Evolutionary conservation across 805 yeast genomes (phyloP).

Genomic region (Kuraishia hungarica): DNA sequence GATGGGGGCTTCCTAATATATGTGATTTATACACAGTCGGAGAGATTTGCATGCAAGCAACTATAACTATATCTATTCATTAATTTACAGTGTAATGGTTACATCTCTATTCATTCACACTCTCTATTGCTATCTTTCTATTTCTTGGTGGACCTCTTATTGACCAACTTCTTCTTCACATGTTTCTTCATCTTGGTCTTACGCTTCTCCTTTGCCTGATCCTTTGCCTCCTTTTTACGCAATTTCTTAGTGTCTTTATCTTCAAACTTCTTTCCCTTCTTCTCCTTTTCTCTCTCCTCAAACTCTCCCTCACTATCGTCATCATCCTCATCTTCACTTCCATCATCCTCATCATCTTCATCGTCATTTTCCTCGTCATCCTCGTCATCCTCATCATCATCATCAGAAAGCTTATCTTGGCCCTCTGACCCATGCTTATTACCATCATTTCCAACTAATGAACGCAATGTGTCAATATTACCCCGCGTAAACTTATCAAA

Average conservation of each 20-base stretch:
- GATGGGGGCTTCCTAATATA: no score
- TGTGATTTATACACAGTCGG: no score
- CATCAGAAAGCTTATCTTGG: constrained; percentile 22
- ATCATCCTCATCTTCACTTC: constrained; percentile 19
- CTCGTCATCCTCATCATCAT: constrained; percentile 18
- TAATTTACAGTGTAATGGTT: no score
- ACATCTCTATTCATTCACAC: no score
- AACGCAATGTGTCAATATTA: constrained; percentile 68
- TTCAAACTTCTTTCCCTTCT: constrained; percentile 69
- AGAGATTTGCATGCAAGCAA: no score
- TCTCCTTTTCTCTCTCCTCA: constrained; percentile 29
- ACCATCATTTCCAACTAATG: constrained; percentile 39
- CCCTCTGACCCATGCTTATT: constrained; percentile 1
- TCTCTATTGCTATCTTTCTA: background rate
- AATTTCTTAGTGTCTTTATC: constrained; percentile 72
- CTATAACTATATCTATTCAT: no score
- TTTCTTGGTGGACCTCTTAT: constrained; percentile 22
- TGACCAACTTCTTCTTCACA: constrained; percentile 67
- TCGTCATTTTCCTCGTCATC: constrained; percentile 13
- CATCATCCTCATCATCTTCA: constrained; percentile 20
- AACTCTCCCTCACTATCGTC: constrained; percentile 22
- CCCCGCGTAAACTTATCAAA: constrained; percentile 74
- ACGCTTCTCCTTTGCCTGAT: constrained; percentile 69
- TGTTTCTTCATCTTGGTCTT: constrained; percentile 78
- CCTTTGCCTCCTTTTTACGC: constrained; percentile 70